Conservation (phyloP, 1,139 yeast genomes). For the Nakaseomyces glabratus region DNA sequence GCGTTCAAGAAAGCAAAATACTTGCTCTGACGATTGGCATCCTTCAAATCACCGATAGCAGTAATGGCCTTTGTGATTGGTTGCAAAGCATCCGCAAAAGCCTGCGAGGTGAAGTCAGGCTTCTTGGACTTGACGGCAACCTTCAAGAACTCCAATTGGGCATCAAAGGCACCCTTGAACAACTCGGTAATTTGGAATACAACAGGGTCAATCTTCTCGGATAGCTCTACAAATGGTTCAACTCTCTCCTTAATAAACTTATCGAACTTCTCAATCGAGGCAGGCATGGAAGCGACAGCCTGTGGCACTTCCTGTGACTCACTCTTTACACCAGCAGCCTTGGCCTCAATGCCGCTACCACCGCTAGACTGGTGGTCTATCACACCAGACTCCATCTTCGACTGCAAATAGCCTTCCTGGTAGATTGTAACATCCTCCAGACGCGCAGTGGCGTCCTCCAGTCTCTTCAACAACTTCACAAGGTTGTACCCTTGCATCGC, state of each 20-base stretch:
- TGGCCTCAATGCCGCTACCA: no score
- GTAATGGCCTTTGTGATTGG: slow-evolving; percentile 62
- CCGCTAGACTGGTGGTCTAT: slow-evolving; percentile 3
- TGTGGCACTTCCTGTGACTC: no score
- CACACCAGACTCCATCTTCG: slow-evolving; percentile 18
- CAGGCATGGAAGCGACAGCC: no score
- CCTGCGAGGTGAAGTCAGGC: slow-evolving; percentile 51
- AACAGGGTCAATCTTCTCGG: slow-evolving; percentile 52
- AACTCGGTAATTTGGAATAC: slow-evolving; percentile 52
- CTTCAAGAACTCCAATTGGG: slow-evolving; percentile 49
- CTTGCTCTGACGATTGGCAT: slow-evolving; percentile 59
- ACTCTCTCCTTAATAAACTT: slow-evolving; percentile 44
- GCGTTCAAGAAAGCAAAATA: slow-evolving; percentile 68
- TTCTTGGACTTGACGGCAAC: slow-evolving; percentile 54
- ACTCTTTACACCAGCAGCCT: no score
- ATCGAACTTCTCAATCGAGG: slow-evolving; percentile 46
- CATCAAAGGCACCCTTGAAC: slow-evolving; percentile 51
- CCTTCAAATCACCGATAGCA: slow-evolving; percentile 56
- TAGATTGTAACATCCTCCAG: slow-evolving; percentile 80
- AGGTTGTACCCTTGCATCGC: slow-evolving; percentile 73
- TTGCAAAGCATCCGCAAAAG: slow-evolving; percentile 46
- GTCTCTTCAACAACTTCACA: slow-evolving; percentile 69
- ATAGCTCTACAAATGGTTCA: slow-evolving; percentile 50
- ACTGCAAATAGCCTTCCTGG: slow-evolving; percentile 45
- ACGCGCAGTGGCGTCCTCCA: slow-evolving; percentile 90